Evolutionary conservation across 1,284 basidiomycete species (phyloP), one percentile per base, ranked within the genome.

Genomic region (Termitomyces sp.): DNA sequence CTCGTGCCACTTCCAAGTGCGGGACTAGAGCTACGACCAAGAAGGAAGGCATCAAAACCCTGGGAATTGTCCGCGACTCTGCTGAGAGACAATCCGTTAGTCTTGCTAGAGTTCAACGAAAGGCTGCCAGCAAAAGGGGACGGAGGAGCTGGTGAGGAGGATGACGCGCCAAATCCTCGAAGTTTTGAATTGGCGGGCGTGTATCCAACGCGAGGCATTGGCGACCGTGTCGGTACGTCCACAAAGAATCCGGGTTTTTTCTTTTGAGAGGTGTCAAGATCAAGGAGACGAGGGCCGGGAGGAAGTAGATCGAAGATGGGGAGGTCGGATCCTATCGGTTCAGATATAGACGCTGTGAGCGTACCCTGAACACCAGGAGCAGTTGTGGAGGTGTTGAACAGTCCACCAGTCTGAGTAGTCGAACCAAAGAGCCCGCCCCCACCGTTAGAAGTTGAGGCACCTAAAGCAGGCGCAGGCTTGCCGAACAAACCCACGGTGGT

Each of bases 321-420:
- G 37, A 91, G 73, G 64, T 91, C 93, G 54, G 84, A 80, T 39
- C 89, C 90, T 66, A 98, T 94, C 0, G 96, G 94, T 65, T 93
- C 86, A 44, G 89, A 87, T 63, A 98, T 91, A 9, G 92, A 93
- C 0, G 92, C 89, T 11, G 84, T 89, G 50, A 95, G 73, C 0
- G 76, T 72, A 11, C 80, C 77, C 64, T 83, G 80, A 21, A 73
- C 68, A 38, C 66, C 71, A 42, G 71, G 68, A 50, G 68, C 66
- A 16, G 66, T 64, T 0, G 67, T 64, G 26, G 79, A 73, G 9
- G 71, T 67, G 49, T 72, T 74, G 33, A 81, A 69, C 13, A 68
- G 55, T 49, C 63, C 70, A 26, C 60, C 60, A 26, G 67, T 61
- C 31, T 57, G 55, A 19, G 61, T 66, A 18, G 68, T 65, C 46